phyloP scores from a whole-genome alignment of 805 yeast species.

The Metschnikowia picachoensis region DNA sequence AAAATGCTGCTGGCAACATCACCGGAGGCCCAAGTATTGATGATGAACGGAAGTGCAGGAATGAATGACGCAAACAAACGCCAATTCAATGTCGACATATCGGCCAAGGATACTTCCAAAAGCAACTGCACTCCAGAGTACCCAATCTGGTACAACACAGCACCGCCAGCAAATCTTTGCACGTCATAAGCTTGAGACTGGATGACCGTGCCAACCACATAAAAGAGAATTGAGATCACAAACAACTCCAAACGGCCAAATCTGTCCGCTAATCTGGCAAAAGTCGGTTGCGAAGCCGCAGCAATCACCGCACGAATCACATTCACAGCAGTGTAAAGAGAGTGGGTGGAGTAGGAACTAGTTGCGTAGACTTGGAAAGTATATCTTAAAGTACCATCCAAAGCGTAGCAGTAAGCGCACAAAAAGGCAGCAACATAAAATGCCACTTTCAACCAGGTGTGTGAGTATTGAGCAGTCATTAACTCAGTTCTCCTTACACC shows the following conservation, averaged over 20 bases:
- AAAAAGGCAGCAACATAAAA: slow-evolving; percentile 49
- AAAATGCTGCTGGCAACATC: slow-evolving; percentile 42
- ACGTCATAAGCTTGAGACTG: slow-evolving; percentile 59
- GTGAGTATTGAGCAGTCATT: slow-evolving; percentile 40
- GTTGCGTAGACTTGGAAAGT: slow-evolving; percentile 55
- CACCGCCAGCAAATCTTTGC: slow-evolving; percentile 60
- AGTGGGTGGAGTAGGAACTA: slow-evolving; percentile 48
- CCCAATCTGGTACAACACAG: slow-evolving; percentile 46
- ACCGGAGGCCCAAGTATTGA: slow-evolving; percentile 78
- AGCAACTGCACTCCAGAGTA: slow-evolving; percentile 61
- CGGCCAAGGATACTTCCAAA: slow-evolving; percentile 57
- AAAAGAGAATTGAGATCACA: slow-evolving; percentile 47
- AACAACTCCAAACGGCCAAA: slow-evolving; percentile 60
- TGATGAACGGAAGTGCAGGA: slow-evolving; percentile 69
- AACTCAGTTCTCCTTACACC: slow-evolving; percentile 59
- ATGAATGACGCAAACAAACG: slow-evolving; percentile 61
- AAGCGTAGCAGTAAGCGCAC: slow-evolving; percentile 55
- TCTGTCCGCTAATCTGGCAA: slow-evolving; percentile 61
- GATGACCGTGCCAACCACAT: slow-evolving; percentile 60
- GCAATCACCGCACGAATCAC: slow-evolving; percentile 58
- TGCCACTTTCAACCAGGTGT: slow-evolving; percentile 29
- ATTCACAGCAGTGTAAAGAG: slow-evolving; percentile 55
- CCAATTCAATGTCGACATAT: slow-evolving; percentile 66
- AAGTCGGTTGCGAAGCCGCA: slow-evolving; percentile 63
- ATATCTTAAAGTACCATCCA: slow-evolving; percentile 50